Evolutionary conservation across 2,329 filamentous ascomycete genomes (phyloP), one percentile per base, ranked within the genome.

Genomic region (Stachybotrys elegans): DNA sequence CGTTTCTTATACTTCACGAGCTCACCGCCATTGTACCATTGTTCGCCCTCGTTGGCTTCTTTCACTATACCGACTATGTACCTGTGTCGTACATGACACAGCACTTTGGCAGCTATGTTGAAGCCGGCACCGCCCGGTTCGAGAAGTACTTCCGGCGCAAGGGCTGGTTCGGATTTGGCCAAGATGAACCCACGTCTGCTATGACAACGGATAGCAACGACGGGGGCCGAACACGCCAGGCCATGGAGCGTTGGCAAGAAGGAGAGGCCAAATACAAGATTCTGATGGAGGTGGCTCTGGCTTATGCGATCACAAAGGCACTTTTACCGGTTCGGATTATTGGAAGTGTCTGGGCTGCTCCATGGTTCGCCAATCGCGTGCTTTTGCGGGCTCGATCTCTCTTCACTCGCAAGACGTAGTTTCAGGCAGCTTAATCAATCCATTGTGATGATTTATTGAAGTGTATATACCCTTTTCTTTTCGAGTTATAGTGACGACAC

Each of bases 1-100:
- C 92, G 0, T 98, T 98, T 63, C 72, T 97, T 11, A 71, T 96
- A 31, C 76, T 98, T 0, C 93, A 98, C 70, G 93, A 98, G 65
- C 62, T 96, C 36, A 97, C 93, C 1, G 92, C 93, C 9, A 69
- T 96, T 11, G 65, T 92, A 2, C 92, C 92, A 0, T 67, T 97
- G 0, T 62, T 94, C 31, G 84, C 79, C 0, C 75, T 97, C 1
- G 82, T 87, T 19, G 83, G 76, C 1, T 61, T 81, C 2, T 95
- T 98, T 64, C 88, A 97, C 67, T 90, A 88, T 60, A 81, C 81
- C 2, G 73, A 82, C 48, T 86, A 85, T 74, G 73, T 89, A 22
- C 90, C 92, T 0, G 57, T 78, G 14, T 58, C 61, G 37, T 76
- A 75, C 58, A 66, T 78, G 53, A 65, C 69, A 36, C 63, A 66